Evolutionary conservation across 352 stramenopile species (phyloP), one percentile per base, ranked within the genome.

Genomic region (Globisporangium middletonii): DNA sequence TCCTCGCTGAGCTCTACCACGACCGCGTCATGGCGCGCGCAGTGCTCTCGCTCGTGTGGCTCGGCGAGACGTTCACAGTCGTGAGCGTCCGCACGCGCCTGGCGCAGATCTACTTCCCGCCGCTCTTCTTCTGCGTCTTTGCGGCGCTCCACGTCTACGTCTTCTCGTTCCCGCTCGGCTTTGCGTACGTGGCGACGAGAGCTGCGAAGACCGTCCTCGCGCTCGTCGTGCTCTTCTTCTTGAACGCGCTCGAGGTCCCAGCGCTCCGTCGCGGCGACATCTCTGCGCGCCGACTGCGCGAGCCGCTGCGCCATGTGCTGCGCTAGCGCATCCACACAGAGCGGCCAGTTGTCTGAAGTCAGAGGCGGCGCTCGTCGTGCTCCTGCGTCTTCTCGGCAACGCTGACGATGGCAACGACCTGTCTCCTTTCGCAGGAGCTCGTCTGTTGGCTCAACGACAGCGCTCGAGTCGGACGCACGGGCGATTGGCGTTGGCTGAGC

Each of bases 101-200:
- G 6, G 84, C 77, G 1, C 78, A 83, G 38, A 54, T 67, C n/a
- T 97, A 91, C 63, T 97, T 96, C 65, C 92, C 89, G 26, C 60
- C 71, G 37, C 65, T 97, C 8, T 97, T 98, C 71, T 97, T 98
- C 62, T 79, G 95, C 23, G 87, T 96, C 62, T 98, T 99, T 67
- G 80, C 88, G 16, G 62, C 97, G n/a, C 97, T 98, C 62, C 93
- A 98, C 72, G 62, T 98, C 26, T 99, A 98, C 74, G 87, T 98
- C 60, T 97, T 97, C 63, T 90, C 81, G 23, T 98, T 94, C 64
- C 90, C 94, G 37, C 89, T 96, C 61, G 94, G 94, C 13, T 98
- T 98, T 65, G 83, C 82, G 19, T 97, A 98, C 61, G 60, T 95
- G 12, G 94, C 89, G 7, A 68, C 98, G 19, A 28, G 46, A 1